Conservation (phyloP, 176 grass and related monocot genomes). For the Triticum monococcum region DNA sequence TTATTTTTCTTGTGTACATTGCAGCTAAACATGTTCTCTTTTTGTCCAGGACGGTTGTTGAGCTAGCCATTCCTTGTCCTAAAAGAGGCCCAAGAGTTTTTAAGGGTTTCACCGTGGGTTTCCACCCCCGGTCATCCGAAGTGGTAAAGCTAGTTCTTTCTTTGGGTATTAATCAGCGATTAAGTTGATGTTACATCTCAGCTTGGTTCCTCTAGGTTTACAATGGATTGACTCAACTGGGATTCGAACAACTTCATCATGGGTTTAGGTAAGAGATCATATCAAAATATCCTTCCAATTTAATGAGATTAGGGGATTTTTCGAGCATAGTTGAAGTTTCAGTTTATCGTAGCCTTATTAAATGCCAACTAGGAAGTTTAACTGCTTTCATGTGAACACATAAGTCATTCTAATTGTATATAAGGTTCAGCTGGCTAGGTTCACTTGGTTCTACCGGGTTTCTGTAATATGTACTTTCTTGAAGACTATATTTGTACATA, state of each 20-base stretch:
- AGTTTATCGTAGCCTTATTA: not conserved
- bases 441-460: not conserved
- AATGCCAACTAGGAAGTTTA: not conserved
- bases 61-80: constrained; percentile 76
- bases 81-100: constrained; percentile 75
- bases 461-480: not conserved
- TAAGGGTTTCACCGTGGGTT: constrained; percentile 87
- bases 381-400: constrained; percentile 5
- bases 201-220: constrained; percentile 61
- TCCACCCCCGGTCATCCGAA: constrained; percentile 84
- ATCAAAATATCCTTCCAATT: not conserved
- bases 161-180: constrained; percentile 6
- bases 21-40: constrained; percentile 9
- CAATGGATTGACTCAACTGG: constrained; percentile 81
- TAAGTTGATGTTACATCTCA: constrained; percentile 20
- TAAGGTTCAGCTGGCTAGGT: not conserved
- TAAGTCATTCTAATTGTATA: not conserved
- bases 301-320: not conserved
- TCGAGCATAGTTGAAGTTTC: not conserved
- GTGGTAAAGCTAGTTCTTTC: constrained; percentile 53
- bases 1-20: not conserved
- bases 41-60: constrained; percentile 60
- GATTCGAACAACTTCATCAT: constrained; percentile 75
- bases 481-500: not conserved
- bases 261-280: constrained; percentile 57